Percentiles rank a stretch among this genome's conserved stretches.
These are phyloP conservation scores for Aspergillus cristatus DNA, from an alignment of 495 filamentous ascomycete genomes.

Conservation along the genomic window DNA sequence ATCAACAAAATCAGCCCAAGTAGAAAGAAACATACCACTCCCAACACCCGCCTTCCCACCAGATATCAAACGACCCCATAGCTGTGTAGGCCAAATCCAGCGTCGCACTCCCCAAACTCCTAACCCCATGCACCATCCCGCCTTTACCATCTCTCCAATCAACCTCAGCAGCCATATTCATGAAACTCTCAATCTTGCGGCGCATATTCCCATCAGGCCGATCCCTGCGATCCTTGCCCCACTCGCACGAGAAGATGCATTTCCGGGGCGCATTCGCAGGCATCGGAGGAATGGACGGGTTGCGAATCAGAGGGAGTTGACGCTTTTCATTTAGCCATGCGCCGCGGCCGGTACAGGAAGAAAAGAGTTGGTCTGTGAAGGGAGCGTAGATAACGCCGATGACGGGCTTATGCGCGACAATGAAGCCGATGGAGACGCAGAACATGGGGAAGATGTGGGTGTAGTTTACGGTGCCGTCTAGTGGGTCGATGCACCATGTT, in stretches of 20 bases:
- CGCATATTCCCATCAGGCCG: conserved; percentile 50
- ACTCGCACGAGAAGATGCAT: conserved; percentile 63
- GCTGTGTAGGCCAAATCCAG: conserved; percentile 48
- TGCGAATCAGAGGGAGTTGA: conserved; percentile 46
- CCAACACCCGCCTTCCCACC: conserved; percentile 54
- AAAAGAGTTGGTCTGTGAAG: conserved; percentile 55
- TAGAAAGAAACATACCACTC: conserved; percentile 34
- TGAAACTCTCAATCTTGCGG: conserved; percentile 59
- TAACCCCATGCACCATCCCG: conserved; percentile 51
- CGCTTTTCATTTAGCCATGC: conserved; percentile 58
- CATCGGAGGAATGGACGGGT: conserved; percentile 47
- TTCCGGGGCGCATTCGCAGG: conserved; percentile 52
- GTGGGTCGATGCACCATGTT: conserved; percentile 62
- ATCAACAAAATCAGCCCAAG: not conserved
- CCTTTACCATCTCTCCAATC: conserved; percentile 51
- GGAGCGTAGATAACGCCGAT: conserved; percentile 62
- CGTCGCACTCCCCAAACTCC: conserved; percentile 53
- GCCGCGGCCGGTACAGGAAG: conserved; percentile 48
- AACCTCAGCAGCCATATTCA: conserved; percentile 59
- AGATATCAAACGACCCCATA: conserved; percentile 49
- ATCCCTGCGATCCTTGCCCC: conserved; percentile 63
- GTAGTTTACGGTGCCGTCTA: conserved; percentile 67
- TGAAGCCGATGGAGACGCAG: conserved; percentile 58
- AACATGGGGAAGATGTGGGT: conserved; percentile 67
- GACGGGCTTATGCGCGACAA: conserved; percentile 43